Base-by-base conservation (phyloP, 2,329 filamentous ascomycete genomes). In the Helotiales sp. region DNA sequence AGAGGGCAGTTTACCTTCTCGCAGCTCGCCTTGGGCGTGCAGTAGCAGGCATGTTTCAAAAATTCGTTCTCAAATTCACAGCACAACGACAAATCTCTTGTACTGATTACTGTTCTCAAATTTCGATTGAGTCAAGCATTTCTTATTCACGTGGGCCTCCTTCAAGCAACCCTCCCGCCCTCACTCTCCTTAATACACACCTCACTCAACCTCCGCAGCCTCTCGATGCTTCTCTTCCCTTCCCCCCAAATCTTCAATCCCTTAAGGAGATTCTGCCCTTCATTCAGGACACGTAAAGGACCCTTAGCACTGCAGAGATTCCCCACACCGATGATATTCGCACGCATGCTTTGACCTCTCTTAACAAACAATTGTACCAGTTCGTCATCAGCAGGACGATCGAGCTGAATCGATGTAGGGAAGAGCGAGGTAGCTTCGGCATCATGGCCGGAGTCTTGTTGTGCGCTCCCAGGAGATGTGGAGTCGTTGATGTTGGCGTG, bases 301-400 rank as follows among this genome's bases (percentile, higher is more conserved):
- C 81, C 81, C 47, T 77, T 65, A 26, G 26, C 66, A 68, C 61
- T 74, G 70, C 79, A 83, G 4, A 86, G 76, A 71, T 87, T 82
- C 0, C 85, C 86, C 1, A 87, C 83, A 2, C 83, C 84, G 8
- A 80, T 82, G 8, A 87, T 79, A 67, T 83, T 81, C 0, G 81
- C 84, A 20, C 78, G 79, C 81, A 88, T 86, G 2, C 71, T 77
- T 32, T 81, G 77, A 0, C 85, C 86, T 17, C 81, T 78, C 11
- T 81, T 78, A 0, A 88, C 84, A 72, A 85, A 88, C 1, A 83
- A 75, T 70, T 88, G 86, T 1, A 87, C 85, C 58, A 87, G 79
- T 70, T 87, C 85, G 72, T 88, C 86, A 68, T 87, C 85, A 2
- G 82, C 82, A 0, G 86, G 86, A 10, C 85, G 79, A 64, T 88